Evolutionary conservation across 768 basidiomycete genomes (phyloP).

Genomic region (Amanita molliuscula): DNA sequence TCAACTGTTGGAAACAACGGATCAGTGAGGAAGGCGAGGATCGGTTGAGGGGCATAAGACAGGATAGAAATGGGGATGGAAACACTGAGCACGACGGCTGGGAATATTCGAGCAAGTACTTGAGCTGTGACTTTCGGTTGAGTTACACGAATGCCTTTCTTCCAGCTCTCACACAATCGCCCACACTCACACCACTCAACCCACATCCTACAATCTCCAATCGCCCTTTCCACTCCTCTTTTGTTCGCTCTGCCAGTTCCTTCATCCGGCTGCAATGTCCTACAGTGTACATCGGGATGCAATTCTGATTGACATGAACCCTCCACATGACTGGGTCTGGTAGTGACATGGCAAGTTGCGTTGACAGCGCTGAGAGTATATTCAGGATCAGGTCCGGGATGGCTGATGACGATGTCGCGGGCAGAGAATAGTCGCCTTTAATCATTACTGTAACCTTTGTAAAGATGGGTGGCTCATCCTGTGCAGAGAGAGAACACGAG

Average conservation of each 20-base stretch:
- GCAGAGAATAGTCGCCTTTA: constrained; percentile 59
- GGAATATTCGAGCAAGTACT: too few relatives aligned
- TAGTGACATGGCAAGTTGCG: constrained; percentile 34
- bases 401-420: constrained; percentile 18
- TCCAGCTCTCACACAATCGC: constrained; percentile 76
- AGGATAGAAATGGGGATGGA: too few relatives aligned
- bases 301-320: constrained; percentile 44
- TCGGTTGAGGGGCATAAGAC: too few relatives aligned
- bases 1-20: too few relatives aligned
- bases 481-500: constrained; percentile 58
- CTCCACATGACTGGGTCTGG: constrained; percentile 48
- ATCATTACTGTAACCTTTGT: constrained; percentile 88
- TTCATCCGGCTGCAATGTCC: constrained; percentile 66
- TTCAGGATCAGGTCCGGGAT: constrained; percentile 18
- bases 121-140: too few relatives aligned
- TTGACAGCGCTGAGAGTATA: constrained; percentile 28
- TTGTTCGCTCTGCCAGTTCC: constrained; percentile 39
- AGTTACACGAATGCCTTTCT: constrained; percentile 29
- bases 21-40: too few relatives aligned
- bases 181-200: constrained; percentile 78
- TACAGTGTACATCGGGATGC: constrained; percentile 70
- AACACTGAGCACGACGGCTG: too few relatives aligned
- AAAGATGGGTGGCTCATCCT: constrained; percentile 28
- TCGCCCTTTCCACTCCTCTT: constrained; percentile 30
- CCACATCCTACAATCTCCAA: constrained; percentile 76